Evolutionary conservation across 345 rosid genomes (phyloP), one percentile per base, ranked within the genome.

Genomic region (Nasturtium officinale): DNA sequence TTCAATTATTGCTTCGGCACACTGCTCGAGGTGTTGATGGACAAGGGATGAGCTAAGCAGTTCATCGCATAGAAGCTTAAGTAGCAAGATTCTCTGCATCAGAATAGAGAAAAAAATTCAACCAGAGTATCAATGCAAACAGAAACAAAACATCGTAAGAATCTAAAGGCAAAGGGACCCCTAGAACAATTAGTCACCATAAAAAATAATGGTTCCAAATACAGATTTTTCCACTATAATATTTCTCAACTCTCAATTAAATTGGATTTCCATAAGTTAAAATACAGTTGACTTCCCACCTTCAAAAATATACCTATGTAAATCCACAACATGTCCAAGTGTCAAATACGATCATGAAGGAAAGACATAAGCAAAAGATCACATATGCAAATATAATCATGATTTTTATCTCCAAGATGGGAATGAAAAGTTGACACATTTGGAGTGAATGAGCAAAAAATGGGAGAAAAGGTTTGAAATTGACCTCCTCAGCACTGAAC

Each of bases 1-100:
- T 67, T 95, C 99, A 66, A 79, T 80, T 23, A 83, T 79, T 59
- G 83, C 71, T 81, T 95, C 97, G 12, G 86, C 80, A 61, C 91
- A 95, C 15, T 85, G 97, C 85, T 95, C 99, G 17, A 95, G 92
- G 85, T 91, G 96, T 79, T 89, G 99, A 75, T 79, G 96, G 67
- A 91, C 78, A 62, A 88, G 83, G 65, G 91, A 78, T 56, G 99
- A 79, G 80, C 81, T 88, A 40, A 95, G 96, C 61, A 95, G 81
- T 74, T 91, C 99, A 81, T 91, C 99, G 72, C 97, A 85, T 51
- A 95, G 82, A 79, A 88, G 83, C 86, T 88, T 91, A 38, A 91
- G 87, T 74, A 95, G 81, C 84, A 80, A 79, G 74, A 80, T 80
- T 79, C 93, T 90, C 99, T 91, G 96, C 88, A 87, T 50, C 63